phyloP scores from a whole-genome alignment of 2,329 filamentous ascomycete species.

The Xylariaceae sp. region DNA sequence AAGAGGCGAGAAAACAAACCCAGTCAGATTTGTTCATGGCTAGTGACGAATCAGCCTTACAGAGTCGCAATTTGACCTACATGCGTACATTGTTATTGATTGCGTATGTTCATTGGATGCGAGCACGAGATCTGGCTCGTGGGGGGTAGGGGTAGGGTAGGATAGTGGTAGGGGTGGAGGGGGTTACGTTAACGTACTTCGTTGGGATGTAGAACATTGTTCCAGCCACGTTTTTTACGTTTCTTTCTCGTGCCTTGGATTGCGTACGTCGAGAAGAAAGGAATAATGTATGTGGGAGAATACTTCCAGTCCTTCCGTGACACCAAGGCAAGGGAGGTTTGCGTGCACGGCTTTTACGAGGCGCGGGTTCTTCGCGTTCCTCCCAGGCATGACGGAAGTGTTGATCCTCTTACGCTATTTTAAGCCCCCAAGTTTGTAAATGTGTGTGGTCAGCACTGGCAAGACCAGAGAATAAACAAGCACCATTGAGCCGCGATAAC shows the following conservation, averaged over 20 bases:
- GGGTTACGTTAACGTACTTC: too few relatives aligned
- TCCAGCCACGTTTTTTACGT: not conserved
- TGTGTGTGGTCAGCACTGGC: constrained; percentile 11
- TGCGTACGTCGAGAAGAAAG: not conserved
- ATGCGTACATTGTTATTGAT: not conserved
- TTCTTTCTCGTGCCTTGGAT: not conserved
- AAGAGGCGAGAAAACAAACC: not conserved
- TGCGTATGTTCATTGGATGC: not conserved
- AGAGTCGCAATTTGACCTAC: not conserved
- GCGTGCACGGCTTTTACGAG: not conserved
- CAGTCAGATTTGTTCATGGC: not conserved
- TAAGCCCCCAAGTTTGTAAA: constrained; percentile 3
- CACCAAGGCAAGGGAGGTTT: not conserved
- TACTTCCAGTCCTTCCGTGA: not conserved
- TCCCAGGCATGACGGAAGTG: not conserved
- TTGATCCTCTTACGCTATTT: constrained; percentile 7
- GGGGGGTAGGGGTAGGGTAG: too few relatives aligned
- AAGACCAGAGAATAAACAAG: not conserved
- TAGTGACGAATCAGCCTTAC: not conserved
- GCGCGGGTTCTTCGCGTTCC: constrained; percentile 2
- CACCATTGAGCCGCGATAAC: not conserved
- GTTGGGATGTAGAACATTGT: not conserved
- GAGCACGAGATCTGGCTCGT: not conserved
- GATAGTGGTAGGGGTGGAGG: too few relatives aligned
- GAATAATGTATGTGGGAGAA: not conserved